Percentiles rank a stretch among this genome's conserved stretches.
Evolutionary conservation across 345 rosid genomes (phyloP).

Genomic region (Raphanus raphanistrum): DNA sequence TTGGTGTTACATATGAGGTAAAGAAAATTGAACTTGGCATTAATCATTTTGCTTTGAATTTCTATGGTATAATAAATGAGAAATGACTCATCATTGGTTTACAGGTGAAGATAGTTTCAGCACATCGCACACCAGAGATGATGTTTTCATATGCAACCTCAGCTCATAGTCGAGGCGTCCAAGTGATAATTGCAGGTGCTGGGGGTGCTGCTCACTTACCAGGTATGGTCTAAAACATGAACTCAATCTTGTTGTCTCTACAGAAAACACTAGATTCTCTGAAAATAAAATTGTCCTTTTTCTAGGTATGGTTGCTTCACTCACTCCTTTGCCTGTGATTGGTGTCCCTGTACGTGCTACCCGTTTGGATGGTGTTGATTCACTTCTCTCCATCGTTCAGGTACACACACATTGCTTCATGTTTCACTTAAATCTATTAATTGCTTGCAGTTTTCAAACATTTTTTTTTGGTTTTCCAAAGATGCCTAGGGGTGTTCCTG

Average conservation of each 20-base stretch:
- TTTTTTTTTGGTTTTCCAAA: background rate
- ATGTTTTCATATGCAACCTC: conserved; percentile 85
- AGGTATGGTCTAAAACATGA: conserved; percentile 47
- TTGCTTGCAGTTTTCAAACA: background rate
- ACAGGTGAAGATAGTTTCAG: conserved; percentile 84
- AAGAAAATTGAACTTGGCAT: background rate
- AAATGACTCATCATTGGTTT: conserved; percentile 10
- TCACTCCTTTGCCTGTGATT: conserved; percentile 87
- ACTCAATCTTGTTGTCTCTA: background rate
- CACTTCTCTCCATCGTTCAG: conserved; percentile 92
- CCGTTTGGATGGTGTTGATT: conserved; percentile 85
- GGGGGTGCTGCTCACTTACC: conserved; percentile 99
- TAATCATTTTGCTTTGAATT: background rate
- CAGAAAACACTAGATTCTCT: background rate
- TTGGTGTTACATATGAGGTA: conserved; percentile 81
- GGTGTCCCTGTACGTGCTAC: conserved; percentile 93
- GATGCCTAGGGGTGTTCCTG: background rate
- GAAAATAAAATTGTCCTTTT: background rate
- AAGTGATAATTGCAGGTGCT: conserved; percentile 93
- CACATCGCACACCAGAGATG: conserved; percentile 88
- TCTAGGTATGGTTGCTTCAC: conserved; percentile 93
- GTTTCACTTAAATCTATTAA: background rate
- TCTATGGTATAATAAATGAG: background rate
- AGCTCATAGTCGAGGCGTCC: conserved; percentile 67
- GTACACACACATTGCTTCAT: conserved; percentile 37